Evolutionary conservation across 371 early-diverging fungal species (phyloP).

Genomic region (Fennellomyces sp.): DNA sequence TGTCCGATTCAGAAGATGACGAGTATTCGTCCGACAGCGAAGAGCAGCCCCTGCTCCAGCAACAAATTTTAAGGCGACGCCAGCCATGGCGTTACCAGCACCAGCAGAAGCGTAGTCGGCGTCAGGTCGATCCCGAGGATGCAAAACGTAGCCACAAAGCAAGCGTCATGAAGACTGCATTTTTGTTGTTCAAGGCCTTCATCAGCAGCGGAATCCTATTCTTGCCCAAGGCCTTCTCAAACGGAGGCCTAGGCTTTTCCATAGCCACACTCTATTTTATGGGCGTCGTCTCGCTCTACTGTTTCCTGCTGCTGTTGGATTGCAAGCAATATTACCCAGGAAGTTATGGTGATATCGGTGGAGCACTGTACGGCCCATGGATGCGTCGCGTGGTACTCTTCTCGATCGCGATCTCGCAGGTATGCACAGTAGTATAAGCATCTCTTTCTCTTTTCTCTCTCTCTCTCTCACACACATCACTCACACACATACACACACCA

Average conservation of each 20-base stretch:
- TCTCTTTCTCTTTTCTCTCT: too few relatives aligned
- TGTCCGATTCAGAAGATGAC: constrained; percentile 60
- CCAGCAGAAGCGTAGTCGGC: neutral
- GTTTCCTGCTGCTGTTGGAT: constrained; percentile 68
- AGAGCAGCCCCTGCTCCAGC: constrained; percentile 36
- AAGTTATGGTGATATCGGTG: constrained; percentile 93
- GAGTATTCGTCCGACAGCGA: constrained; percentile 41
- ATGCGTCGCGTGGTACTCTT: constrained; percentile 78
- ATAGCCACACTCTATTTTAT: constrained; percentile 64
- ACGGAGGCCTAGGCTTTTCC: constrained; percentile 78
- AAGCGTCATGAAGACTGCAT: constrained; percentile 56
- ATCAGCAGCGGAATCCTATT: constrained; percentile 84
- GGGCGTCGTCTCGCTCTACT: constrained; percentile 68
- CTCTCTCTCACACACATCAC: neutral
- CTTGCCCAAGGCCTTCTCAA: constrained; percentile 80
- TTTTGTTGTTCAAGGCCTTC: constrained; percentile 73
- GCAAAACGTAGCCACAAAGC: constrained; percentile 31
- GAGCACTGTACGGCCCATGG: constrained; percentile 77
- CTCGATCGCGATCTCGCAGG: constrained; percentile 85
- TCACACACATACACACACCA: too few relatives aligned
- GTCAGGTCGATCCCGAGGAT: constrained; percentile 11
- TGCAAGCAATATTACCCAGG: constrained; percentile 70
- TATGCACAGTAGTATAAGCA: neutral
- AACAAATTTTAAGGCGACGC: constrained; percentile 14
- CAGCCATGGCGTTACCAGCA: neutral